These are phyloP conservation scores for Wickerhamomyces rabaulensis DNA, from an alignment of 805 yeast genomes.

Conservation along the genomic window DNA sequence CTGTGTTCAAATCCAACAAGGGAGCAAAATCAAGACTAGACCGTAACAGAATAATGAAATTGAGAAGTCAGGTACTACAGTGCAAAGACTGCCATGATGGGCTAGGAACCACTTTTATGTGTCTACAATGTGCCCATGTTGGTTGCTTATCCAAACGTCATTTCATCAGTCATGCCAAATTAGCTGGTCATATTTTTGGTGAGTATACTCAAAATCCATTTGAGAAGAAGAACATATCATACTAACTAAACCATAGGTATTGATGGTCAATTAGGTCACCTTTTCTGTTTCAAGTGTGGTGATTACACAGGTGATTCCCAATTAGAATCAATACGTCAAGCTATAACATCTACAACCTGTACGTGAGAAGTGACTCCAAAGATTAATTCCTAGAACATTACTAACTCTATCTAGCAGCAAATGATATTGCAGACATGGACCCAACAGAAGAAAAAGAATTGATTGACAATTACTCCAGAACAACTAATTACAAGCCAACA, in stretches of 20 bases:
- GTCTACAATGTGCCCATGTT: conserved; percentile 72
- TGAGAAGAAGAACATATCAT: too few relatives aligned
- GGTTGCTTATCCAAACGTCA: conserved; percentile 58
- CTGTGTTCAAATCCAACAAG: conserved; percentile 8
- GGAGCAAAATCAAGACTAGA: conserved; percentile 24
- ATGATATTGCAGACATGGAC: neutral
- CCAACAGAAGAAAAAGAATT: conserved; percentile 22
- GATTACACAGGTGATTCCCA: conserved; percentile 61
- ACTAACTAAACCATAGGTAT: conserved; percentile 28
- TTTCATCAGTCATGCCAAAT: conserved; percentile 41
- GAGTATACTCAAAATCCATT: conserved; percentile 2
- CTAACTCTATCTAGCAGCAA: neutral
- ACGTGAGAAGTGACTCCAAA: neutral
- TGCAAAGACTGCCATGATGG: conserved; percentile 46
- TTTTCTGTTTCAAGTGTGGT: conserved; percentile 77
- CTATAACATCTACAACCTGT: neutral
- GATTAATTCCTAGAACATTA: neutral
- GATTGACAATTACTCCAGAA: conserved; percentile 28
- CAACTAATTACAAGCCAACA: conserved; percentile 42
- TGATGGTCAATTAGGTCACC: conserved; percentile 59
- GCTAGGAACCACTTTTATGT: conserved; percentile 43
- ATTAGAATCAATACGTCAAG: conserved; percentile 47
- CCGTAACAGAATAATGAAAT: conserved; percentile 31
- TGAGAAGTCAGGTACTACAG: conserved; percentile 39
- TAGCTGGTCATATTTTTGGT: conserved; percentile 51